Evolutionary conservation across 78 protist genomes (phyloP).

Genomic region (Bigelowiella natans): DNA sequence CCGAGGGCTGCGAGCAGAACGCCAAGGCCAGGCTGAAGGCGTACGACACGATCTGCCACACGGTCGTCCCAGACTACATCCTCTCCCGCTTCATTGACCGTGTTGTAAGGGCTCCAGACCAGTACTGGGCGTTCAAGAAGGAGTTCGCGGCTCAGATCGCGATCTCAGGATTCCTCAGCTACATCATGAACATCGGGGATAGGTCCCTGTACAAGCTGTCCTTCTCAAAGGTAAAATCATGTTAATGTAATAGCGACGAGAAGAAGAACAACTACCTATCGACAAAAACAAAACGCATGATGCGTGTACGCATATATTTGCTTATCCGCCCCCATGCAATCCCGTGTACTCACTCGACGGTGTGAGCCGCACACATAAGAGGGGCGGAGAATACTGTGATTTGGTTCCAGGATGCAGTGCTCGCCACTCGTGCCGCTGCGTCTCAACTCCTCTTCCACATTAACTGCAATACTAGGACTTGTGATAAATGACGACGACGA

Average conservation of each 20-base stretch:
- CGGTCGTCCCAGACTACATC: slow-evolving; percentile 18
- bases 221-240: not conserved
- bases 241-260: no score
- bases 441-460: no score
- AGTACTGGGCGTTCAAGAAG: slow-evolving; percentile 24
- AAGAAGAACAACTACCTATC: no score
- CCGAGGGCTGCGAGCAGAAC: not conserved
- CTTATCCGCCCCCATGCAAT: no score
- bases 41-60: not conserved
- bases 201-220: not conserved
- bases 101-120: not conserved
- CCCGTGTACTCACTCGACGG: no score
- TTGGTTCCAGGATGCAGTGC: no score
- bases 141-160: slow-evolving; percentile 20
- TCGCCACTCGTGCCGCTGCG: no score
- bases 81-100: slow-evolving; percentile 3
- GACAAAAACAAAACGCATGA: no score
- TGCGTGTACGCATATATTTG: no score
- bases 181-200: slow-evolving; percentile 10
- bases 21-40: not conserved
- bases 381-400: no score
- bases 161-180: not conserved
- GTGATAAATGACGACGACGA: slow-evolving; percentile 11
- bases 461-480: no score
- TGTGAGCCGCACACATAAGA: no score